Evolutionary conservation across 495 filamentous ascomycete species (phyloP), one percentile per base, ranked within the genome.

Genomic region (Xylaria sp.): DNA sequence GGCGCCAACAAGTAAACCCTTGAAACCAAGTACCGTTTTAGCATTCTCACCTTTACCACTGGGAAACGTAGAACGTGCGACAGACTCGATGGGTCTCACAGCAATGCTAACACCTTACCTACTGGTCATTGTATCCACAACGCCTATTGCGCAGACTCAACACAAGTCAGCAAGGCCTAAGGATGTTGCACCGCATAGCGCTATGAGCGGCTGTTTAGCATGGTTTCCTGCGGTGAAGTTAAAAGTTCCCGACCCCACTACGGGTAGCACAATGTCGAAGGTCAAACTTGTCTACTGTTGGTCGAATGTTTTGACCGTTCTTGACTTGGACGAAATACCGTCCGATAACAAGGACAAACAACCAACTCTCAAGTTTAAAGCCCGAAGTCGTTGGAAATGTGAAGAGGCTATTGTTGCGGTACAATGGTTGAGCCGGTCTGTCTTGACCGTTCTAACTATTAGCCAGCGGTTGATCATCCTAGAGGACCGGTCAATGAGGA

Each of bases 151-250:
- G 9, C 93, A 97, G 75, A 99, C 96, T 1, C 96, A 99, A 75
- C 91, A 97, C 79, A 99, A 99, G 82, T 88, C 93, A 50, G 86
- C 93, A 0, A 86, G 95, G 26, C 94, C 96, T 24, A 98, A 95
- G 73, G 96, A 97, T 71, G 88, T 98, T 24, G 89, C 91, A 5
- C 89, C 93, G 35, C 94, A 98, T 78, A 92, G 93, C 74, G 90
- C 95, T 31, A 89, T 99, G 85, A 98, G 92, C 44, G 96, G 94
- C 19, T 97, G 95, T 72, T 80, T 99, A 67, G 94, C 96, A 21
- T 99, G 96, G 96, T 99, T 98, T 79, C 96, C 96, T 5, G 93
- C 94, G 4, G 96, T 98, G 63, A 96, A 92, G 74, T 82, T 98
- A 48, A 99, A 98, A 80, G 88, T 89, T 31, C 86, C 89, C 50